A percentile compares a stretch with the other conserved stretches of the same genome.
Conservation (phyloP, 352 stramenopile genomes). For the Sclerospora graminicola region DNA sequence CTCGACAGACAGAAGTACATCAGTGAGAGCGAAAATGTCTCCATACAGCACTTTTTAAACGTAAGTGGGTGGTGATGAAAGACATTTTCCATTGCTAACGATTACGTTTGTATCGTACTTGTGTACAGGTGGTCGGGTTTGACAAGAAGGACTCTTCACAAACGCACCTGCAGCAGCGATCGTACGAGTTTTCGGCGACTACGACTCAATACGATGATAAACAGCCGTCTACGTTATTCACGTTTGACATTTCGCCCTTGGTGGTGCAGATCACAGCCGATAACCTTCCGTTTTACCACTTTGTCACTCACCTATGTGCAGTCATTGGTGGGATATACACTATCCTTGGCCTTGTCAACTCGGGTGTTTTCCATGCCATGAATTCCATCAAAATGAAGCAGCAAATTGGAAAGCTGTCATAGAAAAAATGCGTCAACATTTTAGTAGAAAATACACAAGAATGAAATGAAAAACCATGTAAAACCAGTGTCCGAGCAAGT, state of each 20-base stretch:
- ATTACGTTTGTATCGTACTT: not conserved
- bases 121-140: slow-evolving; percentile 56
- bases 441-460: not conserved
- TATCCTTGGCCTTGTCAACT: slow-evolving; percentile 76
- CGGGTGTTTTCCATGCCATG: slow-evolving; percentile 65
- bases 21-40: slow-evolving; percentile 57
- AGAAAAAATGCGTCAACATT: slow-evolving; percentile 1
- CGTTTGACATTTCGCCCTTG: slow-evolving; percentile 74
- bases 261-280: slow-evolving; percentile 61
- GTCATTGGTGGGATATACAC: slow-evolving; percentile 80
- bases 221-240: slow-evolving; percentile 57
- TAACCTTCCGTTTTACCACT: slow-evolving; percentile 73
- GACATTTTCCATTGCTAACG: not conserved
- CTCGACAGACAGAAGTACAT: slow-evolving; percentile 47
- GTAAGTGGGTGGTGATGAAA: slow-evolving; percentile 42
- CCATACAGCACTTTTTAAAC: slow-evolving; percentile 76
- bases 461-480: not conserved
- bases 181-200: slow-evolving; percentile 72
- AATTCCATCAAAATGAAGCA: slow-evolving; percentile 84
- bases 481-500: too few relatives aligned
- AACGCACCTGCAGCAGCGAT: slow-evolving; percentile 44
- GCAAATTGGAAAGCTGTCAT: slow-evolving; percentile 64
- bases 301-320: slow-evolving; percentile 73
- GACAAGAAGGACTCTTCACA: slow-evolving; percentile 44
- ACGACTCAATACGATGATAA: slow-evolving; percentile 66